These are phyloP conservation scores for Pseudocercospora cruenta DNA, from an alignment of 2,329 filamentous ascomycete genomes.

Conservation along the genomic window DNA sequence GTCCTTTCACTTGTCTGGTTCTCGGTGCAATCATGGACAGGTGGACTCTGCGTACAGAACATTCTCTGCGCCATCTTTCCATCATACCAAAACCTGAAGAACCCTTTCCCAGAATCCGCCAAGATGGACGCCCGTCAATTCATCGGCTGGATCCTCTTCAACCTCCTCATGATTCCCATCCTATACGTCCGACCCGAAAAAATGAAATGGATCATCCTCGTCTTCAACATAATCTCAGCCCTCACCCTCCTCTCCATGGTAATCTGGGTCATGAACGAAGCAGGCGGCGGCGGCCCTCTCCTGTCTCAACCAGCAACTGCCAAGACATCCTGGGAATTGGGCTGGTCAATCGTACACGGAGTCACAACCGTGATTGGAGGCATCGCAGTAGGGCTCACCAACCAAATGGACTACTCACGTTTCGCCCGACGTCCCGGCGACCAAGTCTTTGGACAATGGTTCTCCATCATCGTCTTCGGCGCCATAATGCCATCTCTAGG, in stretches of 20 bases:
- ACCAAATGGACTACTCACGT: slow-evolving; percentile 44
- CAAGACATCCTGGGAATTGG: slow-evolving; percentile 43
- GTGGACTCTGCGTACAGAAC: slow-evolving; percentile 57
- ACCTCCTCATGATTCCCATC: slow-evolving; percentile 50
- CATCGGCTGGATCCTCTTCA: slow-evolving; percentile 51
- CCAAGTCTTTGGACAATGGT: slow-evolving; percentile 51
- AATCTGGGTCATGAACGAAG: slow-evolving; percentile 63
- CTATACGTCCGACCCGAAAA: slow-evolving; percentile 50
- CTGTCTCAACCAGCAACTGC: slow-evolving; percentile 34
- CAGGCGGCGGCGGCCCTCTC: slow-evolving; percentile 54
- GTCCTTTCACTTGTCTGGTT: slow-evolving; percentile 56
- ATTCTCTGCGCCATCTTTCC: slow-evolving; percentile 63
- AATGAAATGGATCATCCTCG: slow-evolving; percentile 46
- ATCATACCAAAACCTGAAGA: slow-evolving; percentile 56
- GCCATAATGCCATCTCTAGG: slow-evolving; percentile 57
- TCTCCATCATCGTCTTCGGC: slow-evolving; percentile 53
- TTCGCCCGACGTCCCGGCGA: slow-evolving; percentile 43
- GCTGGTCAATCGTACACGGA: slow-evolving; percentile 45
- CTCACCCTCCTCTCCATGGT: slow-evolving; percentile 52
- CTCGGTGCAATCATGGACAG: slow-evolving; percentile 67
- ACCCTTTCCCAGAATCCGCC: slow-evolving; percentile 52
- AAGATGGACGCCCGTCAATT: slow-evolving; percentile 53
- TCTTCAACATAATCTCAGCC: slow-evolving; percentile 52
- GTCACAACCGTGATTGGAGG: slow-evolving; percentile 49
- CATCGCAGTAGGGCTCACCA: slow-evolving; percentile 51